These are phyloP conservation scores for Ceratobasidium sp. DNA, from an alignment of 1,284 basidiomycete genomes.

Conservation along the genomic window DNA sequence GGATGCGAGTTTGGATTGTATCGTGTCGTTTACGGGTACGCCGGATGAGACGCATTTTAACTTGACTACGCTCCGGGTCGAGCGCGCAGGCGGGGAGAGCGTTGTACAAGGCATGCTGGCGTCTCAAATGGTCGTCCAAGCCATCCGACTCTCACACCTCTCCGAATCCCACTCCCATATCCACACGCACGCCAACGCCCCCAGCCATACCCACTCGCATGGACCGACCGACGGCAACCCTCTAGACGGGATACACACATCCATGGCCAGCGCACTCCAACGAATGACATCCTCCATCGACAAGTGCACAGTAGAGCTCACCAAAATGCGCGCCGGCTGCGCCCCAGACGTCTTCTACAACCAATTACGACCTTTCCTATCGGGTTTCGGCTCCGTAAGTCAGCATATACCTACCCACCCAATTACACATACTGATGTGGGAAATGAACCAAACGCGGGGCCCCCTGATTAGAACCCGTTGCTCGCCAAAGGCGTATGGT, in stretches of 20 bases:
- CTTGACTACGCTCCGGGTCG: slow-evolving; percentile 31
- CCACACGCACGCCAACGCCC: too few relatives aligned
- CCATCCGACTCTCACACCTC: neutral
- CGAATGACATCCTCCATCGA: slow-evolving; percentile 11
- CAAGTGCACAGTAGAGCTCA: slow-evolving; percentile 23
- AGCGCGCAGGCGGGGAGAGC: slow-evolving; percentile 23
- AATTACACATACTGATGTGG: too few relatives aligned
- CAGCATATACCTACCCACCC: neutral
- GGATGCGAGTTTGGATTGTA: slow-evolving; percentile 8
- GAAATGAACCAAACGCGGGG: too few relatives aligned
- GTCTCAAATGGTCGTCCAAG: slow-evolving; percentile 17
- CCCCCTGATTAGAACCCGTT: slow-evolving; percentile 2
- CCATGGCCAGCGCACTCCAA: neutral
- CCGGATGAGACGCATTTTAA: slow-evolving; percentile 35
- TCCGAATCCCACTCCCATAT: too few relatives aligned
- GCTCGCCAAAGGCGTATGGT: slow-evolving; percentile 25
- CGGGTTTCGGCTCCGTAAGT: slow-evolving; percentile 32
- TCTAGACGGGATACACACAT: slow-evolving; percentile 1
- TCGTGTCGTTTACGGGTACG: slow-evolving; percentile 32
- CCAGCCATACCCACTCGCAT: too few relatives aligned
- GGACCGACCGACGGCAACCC: neutral
- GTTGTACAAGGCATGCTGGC: slow-evolving; percentile 31
- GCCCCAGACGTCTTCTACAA: slow-evolving; percentile 24
- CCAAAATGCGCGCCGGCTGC: slow-evolving; percentile 32
- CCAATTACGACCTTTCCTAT: slow-evolving; percentile 21